Percentiles rank a stretch among this genome's conserved stretches.
Conservation (phyloP, 1,139 yeast species). For the Suhomyces panamericanus region DNA sequence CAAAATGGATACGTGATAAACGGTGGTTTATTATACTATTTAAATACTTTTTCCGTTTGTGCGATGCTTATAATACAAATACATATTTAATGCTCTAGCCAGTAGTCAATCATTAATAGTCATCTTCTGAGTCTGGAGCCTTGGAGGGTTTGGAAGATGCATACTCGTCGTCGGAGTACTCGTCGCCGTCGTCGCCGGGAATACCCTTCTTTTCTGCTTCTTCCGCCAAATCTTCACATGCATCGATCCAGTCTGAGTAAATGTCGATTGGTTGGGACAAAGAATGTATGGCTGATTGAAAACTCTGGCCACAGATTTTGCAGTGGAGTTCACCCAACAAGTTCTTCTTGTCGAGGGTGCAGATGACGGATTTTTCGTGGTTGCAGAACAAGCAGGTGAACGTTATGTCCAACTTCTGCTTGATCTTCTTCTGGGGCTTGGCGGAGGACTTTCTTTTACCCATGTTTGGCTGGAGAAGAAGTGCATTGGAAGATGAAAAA, state of each 20-base stretch:
- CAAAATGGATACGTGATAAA: slow-evolving; percentile 9
- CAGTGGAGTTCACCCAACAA: slow-evolving; percentile 85
- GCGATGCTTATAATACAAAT: slow-evolving; percentile 10
- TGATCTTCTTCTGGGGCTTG: slow-evolving; percentile 76
- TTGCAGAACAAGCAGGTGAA: slow-evolving; percentile 94
- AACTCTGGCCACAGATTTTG: slow-evolving; percentile 92
- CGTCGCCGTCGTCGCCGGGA: slow-evolving; percentile 36
- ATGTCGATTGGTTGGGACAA: slow-evolving; percentile 89
- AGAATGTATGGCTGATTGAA: slow-evolving; percentile 85
- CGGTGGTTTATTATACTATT: slow-evolving; percentile 4
- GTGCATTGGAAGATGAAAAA: neutral
- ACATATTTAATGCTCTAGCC: slow-evolving; percentile 11
- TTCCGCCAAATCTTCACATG: slow-evolving; percentile 92
- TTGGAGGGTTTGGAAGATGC: slow-evolving; percentile 10
- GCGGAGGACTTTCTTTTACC: slow-evolving; percentile 93
- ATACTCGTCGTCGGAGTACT: slow-evolving; percentile 40
- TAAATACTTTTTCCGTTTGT: slow-evolving; percentile 5
- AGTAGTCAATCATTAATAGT: slow-evolving; percentile 15
- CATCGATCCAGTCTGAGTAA: slow-evolving; percentile 98
- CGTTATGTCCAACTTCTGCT: slow-evolving; percentile 78
- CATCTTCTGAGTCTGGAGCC: slow-evolving; percentile 19
- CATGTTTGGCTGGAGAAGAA: slow-evolving; percentile 32
- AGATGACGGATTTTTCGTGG: slow-evolving; percentile 89
- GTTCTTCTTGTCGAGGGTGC: slow-evolving; percentile 83
- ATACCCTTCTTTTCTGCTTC: slow-evolving; percentile 43